Conservation (phyloP, 257 asterid species). For the Solanum microdontum region DNA sequence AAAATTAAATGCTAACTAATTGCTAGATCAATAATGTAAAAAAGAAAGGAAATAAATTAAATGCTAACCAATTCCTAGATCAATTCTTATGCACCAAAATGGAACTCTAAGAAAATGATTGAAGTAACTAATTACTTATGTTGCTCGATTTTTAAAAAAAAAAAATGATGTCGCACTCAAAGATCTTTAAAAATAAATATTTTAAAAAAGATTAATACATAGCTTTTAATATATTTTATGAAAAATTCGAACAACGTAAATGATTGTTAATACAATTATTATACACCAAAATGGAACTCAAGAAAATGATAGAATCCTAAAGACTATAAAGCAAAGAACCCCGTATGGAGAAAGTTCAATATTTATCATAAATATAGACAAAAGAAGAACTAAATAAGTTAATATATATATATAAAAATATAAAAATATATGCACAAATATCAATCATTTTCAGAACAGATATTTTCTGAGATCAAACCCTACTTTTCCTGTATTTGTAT, state of each 20-base stretch:
- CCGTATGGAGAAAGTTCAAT: conserved; percentile 4
- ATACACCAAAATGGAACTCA: neutral
- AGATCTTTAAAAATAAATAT: neutral
- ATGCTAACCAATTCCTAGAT: neutral
- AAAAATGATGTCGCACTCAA: neutral
- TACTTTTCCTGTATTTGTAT: conserved; percentile 3
- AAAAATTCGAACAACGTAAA: too few species aligned
- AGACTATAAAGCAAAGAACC: neutral
- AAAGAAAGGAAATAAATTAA: neutral
- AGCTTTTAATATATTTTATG: too few species aligned
- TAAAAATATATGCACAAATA: conserved; percentile 5
- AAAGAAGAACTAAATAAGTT: conserved; percentile 1
- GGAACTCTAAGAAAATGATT: neutral
- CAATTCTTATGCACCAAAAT: neutral
- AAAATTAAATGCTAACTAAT: neutral
- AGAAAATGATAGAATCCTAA: neutral
- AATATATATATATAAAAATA: neutral
- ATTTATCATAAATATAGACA: conserved; percentile 1
- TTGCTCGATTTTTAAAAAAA: neutral
- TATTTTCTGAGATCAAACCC: conserved; percentile 15
- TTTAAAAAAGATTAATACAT: rapidly evolving
- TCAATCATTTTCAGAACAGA: conserved; percentile 33
- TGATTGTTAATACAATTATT: neutral
- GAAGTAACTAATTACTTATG: neutral
- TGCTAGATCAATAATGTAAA: neutral